Evolutionary conservation across 345 rosid genomes (phyloP), one percentile per base, ranked within the genome.

Genomic region (Syzygium aqueum): DNA sequence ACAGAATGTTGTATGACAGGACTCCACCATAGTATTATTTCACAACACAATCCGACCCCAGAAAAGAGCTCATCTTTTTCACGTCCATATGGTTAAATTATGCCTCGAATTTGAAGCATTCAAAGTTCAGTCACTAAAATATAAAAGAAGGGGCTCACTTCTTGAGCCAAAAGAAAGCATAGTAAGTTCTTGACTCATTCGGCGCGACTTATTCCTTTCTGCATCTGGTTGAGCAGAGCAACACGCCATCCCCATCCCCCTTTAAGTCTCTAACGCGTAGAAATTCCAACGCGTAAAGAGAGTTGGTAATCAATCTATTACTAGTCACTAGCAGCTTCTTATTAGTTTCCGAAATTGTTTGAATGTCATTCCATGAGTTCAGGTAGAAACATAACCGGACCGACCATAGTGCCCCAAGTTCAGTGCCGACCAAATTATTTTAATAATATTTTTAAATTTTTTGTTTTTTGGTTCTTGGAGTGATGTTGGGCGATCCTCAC

Each of bases 1-100:
- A 61, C 30, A 0, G 73, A n/a, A n/a, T 13, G 73, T 61, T 17
- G 33, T 6, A n/a, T 61, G 37, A 6, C 73, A 61, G 6, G 37
- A 61, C 0, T n/a, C 19, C 73, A n/a, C 17, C 0, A 17, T 13
- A 61, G 10, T 0, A 1, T 53, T 52, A 14, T 61, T 6, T n/a
- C 13, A 5, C 6, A 61, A 61, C 37, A 14, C 30, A 61, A 14
- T 61, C 73, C 73, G n/a, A 61, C 33, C 73, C 10, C 73, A 13
- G 33, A n/a, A 2, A 61, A n/a, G 73, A n/a, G 19, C 4, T 61
- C 73, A 61, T 61, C 73, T 14, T 61, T n/a, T 61, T 17, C 16
- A n/a, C 10, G n/a, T n/a, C 37, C 73, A n/a, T 61, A 14, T 4
- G 43, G 43, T 40, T 40, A 40, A 40, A 40, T 40, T 40, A 40